Percentiles rank a stretch among this genome's conserved stretches.
phyloP scores from a whole-genome alignment of 176 grass and related monocot genomes.

The Bolboschoenus planiculmis region DNA sequence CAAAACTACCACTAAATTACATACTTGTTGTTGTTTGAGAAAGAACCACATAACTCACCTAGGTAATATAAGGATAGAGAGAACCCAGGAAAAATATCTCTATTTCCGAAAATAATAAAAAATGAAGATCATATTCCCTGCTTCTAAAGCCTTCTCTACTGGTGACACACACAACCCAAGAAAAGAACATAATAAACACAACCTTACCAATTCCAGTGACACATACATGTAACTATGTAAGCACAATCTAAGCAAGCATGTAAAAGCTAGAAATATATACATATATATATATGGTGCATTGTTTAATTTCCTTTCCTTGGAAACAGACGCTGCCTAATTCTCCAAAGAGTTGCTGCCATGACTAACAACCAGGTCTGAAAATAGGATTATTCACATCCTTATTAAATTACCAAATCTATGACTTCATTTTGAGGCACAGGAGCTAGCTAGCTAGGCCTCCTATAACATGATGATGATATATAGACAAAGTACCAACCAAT shows the following conservation, averaged over 20 bases:
- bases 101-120: neutral
- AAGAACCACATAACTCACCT: neutral
- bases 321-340: slow-evolving; percentile 19
- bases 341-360: slow-evolving; percentile 4
- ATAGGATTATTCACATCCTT: slow-evolving; percentile 2
- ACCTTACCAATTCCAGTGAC: slow-evolving; percentile 13
- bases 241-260: slow-evolving; percentile 21
- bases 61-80: neutral
- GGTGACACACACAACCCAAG: slow-evolving; percentile 4
- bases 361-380: neutral
- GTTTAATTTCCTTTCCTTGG: slow-evolving; percentile 2
- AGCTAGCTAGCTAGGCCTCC: no score
- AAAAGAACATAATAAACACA: slow-evolving; percentile 11
- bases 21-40: neutral
- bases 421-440: slow-evolving; percentile 12
- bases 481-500: slow-evolving; percentile 20
- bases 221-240: no score
- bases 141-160: slow-evolving; percentile 18
- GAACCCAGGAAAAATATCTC: neutral
- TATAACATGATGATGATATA: slow-evolving; percentile 10
- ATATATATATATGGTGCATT: no score
- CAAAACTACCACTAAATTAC: neutral
- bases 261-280: no score
- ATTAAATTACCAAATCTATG: slow-evolving; percentile 24
- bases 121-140: slow-evolving; percentile 9